Percentiles rank a stretch among this genome's conserved stretches.
phyloP scores from a whole-genome alignment of 2,329 filamentous ascomycete genomes.

The Didymosphaeria variabile region DNA sequence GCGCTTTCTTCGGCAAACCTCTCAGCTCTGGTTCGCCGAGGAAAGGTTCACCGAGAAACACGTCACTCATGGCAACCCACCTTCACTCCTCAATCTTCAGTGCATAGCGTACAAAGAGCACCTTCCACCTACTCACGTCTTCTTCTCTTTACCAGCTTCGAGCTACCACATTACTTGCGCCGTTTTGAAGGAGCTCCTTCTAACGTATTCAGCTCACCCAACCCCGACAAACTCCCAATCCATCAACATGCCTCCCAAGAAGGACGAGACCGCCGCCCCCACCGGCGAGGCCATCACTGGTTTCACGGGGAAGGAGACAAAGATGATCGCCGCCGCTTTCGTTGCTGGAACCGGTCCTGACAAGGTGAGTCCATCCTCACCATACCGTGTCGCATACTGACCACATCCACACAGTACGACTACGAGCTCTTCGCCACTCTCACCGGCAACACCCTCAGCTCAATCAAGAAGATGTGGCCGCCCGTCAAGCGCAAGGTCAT shows the following conservation, averaged over 20 bases:
- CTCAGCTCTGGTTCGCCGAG: neutral
- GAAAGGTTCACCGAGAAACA: neutral
- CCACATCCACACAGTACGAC: conserved; percentile 31
- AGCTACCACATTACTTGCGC: neutral
- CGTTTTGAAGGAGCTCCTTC: neutral
- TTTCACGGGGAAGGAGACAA: conserved; percentile 37
- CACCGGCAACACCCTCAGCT: conserved; percentile 40
- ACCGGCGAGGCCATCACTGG: conserved; percentile 22
- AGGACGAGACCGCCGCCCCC: conserved; percentile 24
- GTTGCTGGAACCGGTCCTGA: conserved; percentile 34
- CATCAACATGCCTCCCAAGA: conserved; percentile 39
- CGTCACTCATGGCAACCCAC: neutral
- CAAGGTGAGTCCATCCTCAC: conserved; percentile 32
- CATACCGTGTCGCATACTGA: neutral
- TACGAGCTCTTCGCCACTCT: conserved; percentile 40
- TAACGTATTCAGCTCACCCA: neutral
- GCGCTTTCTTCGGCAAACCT: neutral
- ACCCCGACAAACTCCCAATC: neutral
- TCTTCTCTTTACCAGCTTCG: neutral
- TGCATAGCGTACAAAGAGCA: neutral
- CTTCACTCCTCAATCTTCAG: neutral
- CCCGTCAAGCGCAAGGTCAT: conserved; percentile 42
- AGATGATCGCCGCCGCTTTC: conserved; percentile 44
- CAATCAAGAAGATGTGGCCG: conserved; percentile 47
- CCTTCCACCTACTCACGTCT: neutral